Conservation (phyloP, 2,329 filamentous ascomycete genomes). For the Dothiorella sarmentorum region DNA sequence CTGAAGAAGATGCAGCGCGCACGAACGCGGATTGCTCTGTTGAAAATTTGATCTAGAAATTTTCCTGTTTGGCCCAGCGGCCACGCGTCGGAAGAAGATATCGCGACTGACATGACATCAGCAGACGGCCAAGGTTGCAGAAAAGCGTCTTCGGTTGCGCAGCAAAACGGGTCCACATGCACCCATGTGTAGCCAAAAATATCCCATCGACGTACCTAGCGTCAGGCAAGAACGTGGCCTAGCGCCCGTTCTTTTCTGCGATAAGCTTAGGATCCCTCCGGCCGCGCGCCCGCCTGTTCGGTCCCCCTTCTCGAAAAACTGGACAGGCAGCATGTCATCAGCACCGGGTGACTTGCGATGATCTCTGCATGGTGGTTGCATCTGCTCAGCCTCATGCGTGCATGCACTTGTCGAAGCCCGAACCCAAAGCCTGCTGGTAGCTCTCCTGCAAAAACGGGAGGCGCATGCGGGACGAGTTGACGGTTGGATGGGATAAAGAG, state of each 20-base stretch:
- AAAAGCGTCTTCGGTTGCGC: constrained; percentile 2
- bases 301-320: too few relatives aligned
- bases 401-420: background rate
- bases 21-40: too few relatives aligned
- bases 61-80: too few relatives aligned
- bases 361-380: too few relatives aligned
- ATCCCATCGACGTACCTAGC: background rate
- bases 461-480: background rate
- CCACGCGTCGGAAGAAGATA: background rate
- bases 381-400: background rate
- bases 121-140: background rate
- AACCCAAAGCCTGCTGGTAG: too few relatives aligned
- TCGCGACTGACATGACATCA: constrained; percentile 13
- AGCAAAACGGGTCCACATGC: constrained; percentile 5
- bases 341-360: too few relatives aligned
- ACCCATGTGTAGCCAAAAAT: constrained; percentile 5
- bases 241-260: background rate
- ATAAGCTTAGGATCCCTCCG: constrained; percentile 7
- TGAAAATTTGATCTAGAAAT: too few relatives aligned
- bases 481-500: too few relatives aligned
- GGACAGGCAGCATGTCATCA: too few relatives aligned
- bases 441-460: background rate
- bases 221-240: constrained; percentile 1
- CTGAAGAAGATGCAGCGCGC: too few relatives aligned
- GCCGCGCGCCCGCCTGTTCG: background rate